Percentiles rank a stretch among this genome's conserved stretches.
These are phyloP conservation scores for Cairneyella variabilis DNA, from an alignment of 495 filamentous ascomycete genomes.

Conservation along the genomic window DNA sequence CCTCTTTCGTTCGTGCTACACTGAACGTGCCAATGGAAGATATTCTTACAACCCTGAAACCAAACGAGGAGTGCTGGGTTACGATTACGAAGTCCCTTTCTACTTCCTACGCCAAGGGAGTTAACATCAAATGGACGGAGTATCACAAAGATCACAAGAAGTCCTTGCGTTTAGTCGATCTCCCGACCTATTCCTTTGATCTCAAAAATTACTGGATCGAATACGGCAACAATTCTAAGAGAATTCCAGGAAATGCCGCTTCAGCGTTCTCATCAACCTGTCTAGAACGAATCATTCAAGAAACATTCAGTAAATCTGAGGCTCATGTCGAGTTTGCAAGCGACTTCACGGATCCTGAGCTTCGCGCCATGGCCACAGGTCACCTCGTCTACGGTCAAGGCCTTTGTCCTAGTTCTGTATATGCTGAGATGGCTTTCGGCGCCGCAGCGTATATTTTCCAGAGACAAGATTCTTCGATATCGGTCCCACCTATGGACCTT, in stretches of 20 bases:
- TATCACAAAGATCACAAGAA: conserved; percentile 65
- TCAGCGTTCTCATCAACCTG: neutral
- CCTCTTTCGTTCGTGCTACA: conserved; percentile 61
- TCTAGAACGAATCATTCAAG: neutral
- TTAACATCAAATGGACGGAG: conserved; percentile 70
- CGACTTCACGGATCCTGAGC: conserved; percentile 56
- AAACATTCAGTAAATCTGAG: conserved; percentile 67
- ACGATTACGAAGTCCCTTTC: conserved; percentile 55
- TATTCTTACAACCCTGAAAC: conserved; percentile 35
- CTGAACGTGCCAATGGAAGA: conserved; percentile 37
- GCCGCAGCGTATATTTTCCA: neutral
- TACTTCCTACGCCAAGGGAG: conserved; percentile 58
- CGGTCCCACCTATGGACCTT: neutral
- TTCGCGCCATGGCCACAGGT: conserved; percentile 55
- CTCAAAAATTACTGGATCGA: conserved; percentile 78
- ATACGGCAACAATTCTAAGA: neutral
- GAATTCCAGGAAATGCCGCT: no score
- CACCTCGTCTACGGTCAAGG: neutral
- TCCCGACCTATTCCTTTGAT: conserved; percentile 74
- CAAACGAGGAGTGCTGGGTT: conserved; percentile 60
- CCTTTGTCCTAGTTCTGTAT: neutral
- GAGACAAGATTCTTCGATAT: neutral
- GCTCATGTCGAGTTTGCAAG: conserved; percentile 62
- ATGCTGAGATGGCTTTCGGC: neutral
- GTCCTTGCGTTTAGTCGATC: conserved; percentile 56